Evolutionary conservation across 2,329 filamentous ascomycete genomes (phyloP), one percentile per base, ranked within the genome.

Genomic region (Penicillium sp.): DNA sequence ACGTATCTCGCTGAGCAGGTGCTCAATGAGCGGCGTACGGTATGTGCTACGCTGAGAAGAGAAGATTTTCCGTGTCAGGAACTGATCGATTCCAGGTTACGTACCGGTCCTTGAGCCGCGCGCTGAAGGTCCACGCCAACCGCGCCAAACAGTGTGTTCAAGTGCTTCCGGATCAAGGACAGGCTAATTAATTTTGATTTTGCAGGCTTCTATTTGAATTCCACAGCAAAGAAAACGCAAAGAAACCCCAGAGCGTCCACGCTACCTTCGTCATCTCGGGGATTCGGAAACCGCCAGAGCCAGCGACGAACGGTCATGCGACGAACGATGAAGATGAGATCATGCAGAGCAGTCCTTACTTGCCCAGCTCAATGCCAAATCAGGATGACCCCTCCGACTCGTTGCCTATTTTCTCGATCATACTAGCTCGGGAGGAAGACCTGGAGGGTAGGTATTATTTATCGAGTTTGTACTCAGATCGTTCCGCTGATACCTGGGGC

Each of bases 211-310:
- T 91, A 13, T 95, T 82, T 70, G 88, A 95, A 28, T 97, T 95
- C 59, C 82, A 96, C 68, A 78, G 79, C 54, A 81, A 78, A 49
- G 87, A 95, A 66, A 95, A 90, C 69, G 78, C 75, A 47, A 88
- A 86, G 68, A 86, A 83, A 53, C 78, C 87, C 0, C 80, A 82
- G 20, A 85, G 83, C 24, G 77, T 96, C n/a, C 82, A 95, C 72
- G 93, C 92, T 39, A 96, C 90, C n/a, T 98, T 96, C 71, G 75
- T 96, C 42, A 67, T 98, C 40, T 87, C 84, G 44, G 93, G 92
- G 33, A 80, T 75, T 20, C 86, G 81, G 62, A 76, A 71, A 46
- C 62, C 63, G 5, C 64, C 66, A 15, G 67, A 71, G 12, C 44
- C 58, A 8, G 49, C 59, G 24, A 59, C 67, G 9, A 78, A 76